phyloP scores from a whole-genome alignment of 2,329 filamentous ascomycete genomes.

The Epichloe sp. region DNA sequence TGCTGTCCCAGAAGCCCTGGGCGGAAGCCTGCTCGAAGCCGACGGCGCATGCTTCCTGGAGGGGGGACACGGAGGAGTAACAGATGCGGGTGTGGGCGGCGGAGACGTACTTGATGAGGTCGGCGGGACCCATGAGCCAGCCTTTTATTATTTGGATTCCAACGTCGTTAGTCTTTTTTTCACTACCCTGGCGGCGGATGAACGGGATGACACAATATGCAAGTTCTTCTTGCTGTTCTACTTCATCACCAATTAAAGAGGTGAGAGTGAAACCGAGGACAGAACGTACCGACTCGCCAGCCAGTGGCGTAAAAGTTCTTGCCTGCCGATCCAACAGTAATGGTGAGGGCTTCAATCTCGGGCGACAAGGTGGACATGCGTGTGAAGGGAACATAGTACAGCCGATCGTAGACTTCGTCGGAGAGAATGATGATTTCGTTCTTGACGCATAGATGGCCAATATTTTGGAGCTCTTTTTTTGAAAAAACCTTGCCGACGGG shows the following conservation, averaged over 20 bases:
- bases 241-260: neutral
- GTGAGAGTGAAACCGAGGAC: neutral
- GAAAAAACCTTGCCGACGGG: slow-evolving; percentile 94
- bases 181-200: neutral
- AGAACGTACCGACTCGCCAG: slow-evolving; percentile 61
- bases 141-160: slow-evolving; percentile 26
- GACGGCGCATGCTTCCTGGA: slow-evolving; percentile 88
- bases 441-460: slow-evolving; percentile 82
- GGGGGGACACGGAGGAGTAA: slow-evolving; percentile 76
- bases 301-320: slow-evolving; percentile 98
- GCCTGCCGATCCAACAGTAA: slow-evolving; percentile 90
- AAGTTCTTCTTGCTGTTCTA: no score
- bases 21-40: slow-evolving; percentile 85
- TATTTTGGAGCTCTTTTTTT: slow-evolving; percentile 65
- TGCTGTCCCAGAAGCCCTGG: slow-evolving; percentile 76
- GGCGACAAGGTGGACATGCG: slow-evolving; percentile 82
- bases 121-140: slow-evolving; percentile 80
- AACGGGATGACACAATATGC: neutral
- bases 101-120: slow-evolving; percentile 82
- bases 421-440: slow-evolving; percentile 88
- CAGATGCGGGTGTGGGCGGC: slow-evolving; percentile 94
- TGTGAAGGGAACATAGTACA: slow-evolving; percentile 93
- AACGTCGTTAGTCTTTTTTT: neutral
- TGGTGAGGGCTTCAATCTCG: slow-evolving; percentile 72
- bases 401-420: slow-evolving; percentile 85